Percentiles rank a stretch among this genome's conserved stretches.
Evolutionary conservation across 352 stramenopile species (phyloP).

Genomic region (Pythium rhizo-oryzae): DNA sequence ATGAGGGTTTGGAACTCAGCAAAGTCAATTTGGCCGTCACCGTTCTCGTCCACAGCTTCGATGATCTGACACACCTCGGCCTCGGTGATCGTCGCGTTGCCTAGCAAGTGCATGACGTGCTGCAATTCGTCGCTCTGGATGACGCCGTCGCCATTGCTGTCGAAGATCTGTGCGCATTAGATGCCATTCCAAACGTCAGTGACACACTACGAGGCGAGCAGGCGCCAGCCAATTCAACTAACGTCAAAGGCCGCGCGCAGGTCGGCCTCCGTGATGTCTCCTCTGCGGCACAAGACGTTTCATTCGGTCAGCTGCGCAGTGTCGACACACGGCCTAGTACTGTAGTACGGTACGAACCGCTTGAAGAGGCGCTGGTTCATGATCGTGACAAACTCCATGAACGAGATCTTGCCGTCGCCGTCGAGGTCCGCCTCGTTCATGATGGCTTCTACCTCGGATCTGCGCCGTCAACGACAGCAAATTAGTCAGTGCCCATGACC

Average conservation of each 20-base stretch:
- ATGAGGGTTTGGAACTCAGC: conserved; percentile 80
- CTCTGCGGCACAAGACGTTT: conserved; percentile 26
- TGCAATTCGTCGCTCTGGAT: conserved; percentile 69
- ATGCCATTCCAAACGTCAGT: neutral
- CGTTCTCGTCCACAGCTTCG: conserved; percentile 74
- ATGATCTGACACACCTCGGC: conserved; percentile 68
- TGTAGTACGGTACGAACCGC: conserved; percentile 29
- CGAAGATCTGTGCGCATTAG: conserved; percentile 49
- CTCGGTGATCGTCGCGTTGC: conserved; percentile 48
- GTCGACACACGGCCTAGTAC: neutral
- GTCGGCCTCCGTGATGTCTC: conserved; percentile 53
- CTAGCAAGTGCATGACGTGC: conserved; percentile 63
- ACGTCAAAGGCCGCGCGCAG: conserved; percentile 68
- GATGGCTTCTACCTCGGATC: conserved; percentile 64
- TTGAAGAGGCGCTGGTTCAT: conserved; percentile 77
- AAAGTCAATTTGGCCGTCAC: conserved; percentile 88
- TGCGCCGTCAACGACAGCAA: conserved; percentile 22
- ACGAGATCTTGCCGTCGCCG: conserved; percentile 75
- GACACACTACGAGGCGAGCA: no score
- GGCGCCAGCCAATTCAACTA: no score
- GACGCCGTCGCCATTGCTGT: conserved; percentile 70
- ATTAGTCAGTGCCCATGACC: neutral
- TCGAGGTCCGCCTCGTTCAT: conserved; percentile 71
- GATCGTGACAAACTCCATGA: conserved; percentile 77
- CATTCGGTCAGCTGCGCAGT: neutral